Percentiles rank a stretch among this genome's conserved stretches.
Conservation (phyloP, 2,329 filamentous ascomycete species). For the Clarireedia monteithiana region DNA sequence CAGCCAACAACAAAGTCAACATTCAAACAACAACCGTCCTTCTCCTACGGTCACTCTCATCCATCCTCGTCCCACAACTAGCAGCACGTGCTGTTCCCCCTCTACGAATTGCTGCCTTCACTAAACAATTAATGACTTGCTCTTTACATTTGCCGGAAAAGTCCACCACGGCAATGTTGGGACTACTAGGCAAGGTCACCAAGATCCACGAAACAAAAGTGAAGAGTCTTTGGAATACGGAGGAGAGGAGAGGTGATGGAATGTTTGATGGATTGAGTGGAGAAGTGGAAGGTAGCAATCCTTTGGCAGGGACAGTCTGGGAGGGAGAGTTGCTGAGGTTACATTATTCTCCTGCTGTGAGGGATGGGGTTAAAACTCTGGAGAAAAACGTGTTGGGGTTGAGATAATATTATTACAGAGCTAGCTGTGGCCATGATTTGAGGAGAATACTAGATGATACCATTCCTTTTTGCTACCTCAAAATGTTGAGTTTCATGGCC, state of each 20-base stretch:
- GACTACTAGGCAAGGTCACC: constrained; percentile 68
- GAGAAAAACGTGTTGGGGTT: constrained; percentile 48
- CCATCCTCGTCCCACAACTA: constrained; percentile 69
- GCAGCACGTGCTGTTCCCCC: constrained; percentile 71
- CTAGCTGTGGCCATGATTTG: not conserved
- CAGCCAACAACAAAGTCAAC: constrained; percentile 68
- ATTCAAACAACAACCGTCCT: constrained; percentile 91
- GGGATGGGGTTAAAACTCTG: constrained; percentile 62
- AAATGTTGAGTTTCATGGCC: no score
- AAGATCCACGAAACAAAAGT: constrained; percentile 79
- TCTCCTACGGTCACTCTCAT: constrained; percentile 76
- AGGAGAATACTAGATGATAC: no score
- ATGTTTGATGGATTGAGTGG: constrained; percentile 66
- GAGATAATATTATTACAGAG: constrained; percentile 13
- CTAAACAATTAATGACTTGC: constrained; percentile 79
- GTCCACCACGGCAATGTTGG: constrained; percentile 71
- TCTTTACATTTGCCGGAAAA: constrained; percentile 87
- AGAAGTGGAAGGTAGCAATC: constrained; percentile 80
- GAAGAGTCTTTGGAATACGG: constrained; percentile 83
- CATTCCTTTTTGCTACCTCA: no score
- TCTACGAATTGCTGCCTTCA: constrained; percentile 79
- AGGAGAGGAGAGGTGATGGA: constrained; percentile 87
- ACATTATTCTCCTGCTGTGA: constrained; percentile 82
- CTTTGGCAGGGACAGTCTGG: constrained; percentile 86
- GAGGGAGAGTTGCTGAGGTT: constrained; percentile 79